Conservation (phyloP, 2,329 filamentous ascomycete species). For the Aspergillus brunneoviolaceus region DNA sequence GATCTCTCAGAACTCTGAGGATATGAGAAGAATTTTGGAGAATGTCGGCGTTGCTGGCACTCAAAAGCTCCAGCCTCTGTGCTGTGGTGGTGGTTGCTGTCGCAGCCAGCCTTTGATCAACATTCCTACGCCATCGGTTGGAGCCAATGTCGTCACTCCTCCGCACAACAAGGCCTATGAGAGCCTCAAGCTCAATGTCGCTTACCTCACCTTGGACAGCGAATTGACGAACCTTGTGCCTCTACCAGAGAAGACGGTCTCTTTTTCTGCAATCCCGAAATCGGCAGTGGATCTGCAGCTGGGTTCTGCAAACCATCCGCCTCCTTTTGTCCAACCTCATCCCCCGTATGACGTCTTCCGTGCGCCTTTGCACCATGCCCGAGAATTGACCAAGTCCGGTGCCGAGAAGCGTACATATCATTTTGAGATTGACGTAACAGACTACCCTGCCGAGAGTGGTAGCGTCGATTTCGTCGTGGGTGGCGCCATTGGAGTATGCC, state of each 20-base stretch:
- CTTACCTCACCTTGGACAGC: conserved; percentile 68
- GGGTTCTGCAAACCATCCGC: conserved; percentile 63
- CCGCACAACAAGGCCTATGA: conserved; percentile 85
- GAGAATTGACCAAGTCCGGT: conserved; percentile 81
- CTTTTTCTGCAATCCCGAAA: conserved; percentile 52
- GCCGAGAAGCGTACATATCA: conserved; percentile 97
- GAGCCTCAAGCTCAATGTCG: conserved; percentile 73
- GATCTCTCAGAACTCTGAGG: conserved; percentile 59
- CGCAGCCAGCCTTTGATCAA: conserved; percentile 56
- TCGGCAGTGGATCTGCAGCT: conserved; percentile 33
- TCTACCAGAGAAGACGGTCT: conserved; percentile 73
- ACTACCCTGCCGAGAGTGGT: conserved; percentile 81
- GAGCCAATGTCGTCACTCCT: conserved; percentile 50
- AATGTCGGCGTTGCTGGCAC: conserved; percentile 54
- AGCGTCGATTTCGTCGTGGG: conserved; percentile 92
- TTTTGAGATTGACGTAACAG: conserved; percentile 93
- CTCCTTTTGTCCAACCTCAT: conserved; percentile 88
- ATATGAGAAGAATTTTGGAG: conserved; percentile 59
- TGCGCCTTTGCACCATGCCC: conserved; percentile 78
- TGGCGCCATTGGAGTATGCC: conserved; percentile 89
- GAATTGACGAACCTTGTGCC: conserved; percentile 69
- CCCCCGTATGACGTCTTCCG: conserved; percentile 89
- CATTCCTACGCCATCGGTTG: conserved; percentile 39
- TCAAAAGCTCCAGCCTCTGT: conserved; percentile 61
- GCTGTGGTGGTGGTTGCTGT: conserved; percentile 65